Percentiles rank a stretch among this genome's conserved stretches.
phyloP scores from a whole-genome alignment of 2,329 filamentous ascomycete genomes.

The Aspergillus clavatus region DNA sequence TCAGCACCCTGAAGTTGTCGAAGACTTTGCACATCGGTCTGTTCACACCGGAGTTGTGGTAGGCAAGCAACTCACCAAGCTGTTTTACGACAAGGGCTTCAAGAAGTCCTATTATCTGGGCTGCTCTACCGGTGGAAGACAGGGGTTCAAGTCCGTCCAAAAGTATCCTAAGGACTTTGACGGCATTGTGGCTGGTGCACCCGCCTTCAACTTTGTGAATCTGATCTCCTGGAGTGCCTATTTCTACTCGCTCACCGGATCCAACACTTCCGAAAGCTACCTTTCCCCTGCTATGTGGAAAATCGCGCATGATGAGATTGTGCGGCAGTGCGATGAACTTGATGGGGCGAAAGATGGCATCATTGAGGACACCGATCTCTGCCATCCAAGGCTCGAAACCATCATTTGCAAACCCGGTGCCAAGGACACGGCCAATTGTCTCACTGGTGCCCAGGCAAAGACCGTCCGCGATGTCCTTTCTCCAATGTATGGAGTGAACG shows the following conservation, averaged over 20 bases:
- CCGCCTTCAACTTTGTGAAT: constrained; percentile 42
- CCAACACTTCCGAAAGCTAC: constrained; percentile 29
- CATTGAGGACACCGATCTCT: constrained; percentile 36
- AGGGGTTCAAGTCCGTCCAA: constrained; percentile 45
- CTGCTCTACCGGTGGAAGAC: constrained; percentile 48
- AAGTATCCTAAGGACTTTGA: constrained; percentile 47
- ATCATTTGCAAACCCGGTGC: constrained; percentile 26
- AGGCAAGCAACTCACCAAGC: constrained; percentile 38
- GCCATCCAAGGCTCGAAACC: constrained; percentile 28
- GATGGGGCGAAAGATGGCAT: constrained; percentile 33
- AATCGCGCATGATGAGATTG: constrained; percentile 33
- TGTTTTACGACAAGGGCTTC: constrained; percentile 37
- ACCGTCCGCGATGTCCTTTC: constrained; percentile 28
- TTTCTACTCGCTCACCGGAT: constrained; percentile 40
- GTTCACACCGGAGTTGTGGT: constrained; percentile 38
- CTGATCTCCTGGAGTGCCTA: constrained; percentile 42
- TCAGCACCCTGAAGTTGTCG: constrained; percentile 42
- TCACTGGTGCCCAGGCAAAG: constrained; percentile 28
- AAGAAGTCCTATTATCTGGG: constrained; percentile 47
- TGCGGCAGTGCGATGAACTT: constrained; percentile 31
- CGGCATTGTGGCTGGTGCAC: constrained; percentile 44
- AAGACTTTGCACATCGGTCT: constrained; percentile 47
- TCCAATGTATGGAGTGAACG: constrained; percentile 30
- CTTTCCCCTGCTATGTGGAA: constrained; percentile 28
- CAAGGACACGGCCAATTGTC: constrained; percentile 21